A percentile compares a stretch with the other conserved stretches of the same genome.
Evolutionary conservation across 2,329 filamentous ascomycete genomes (phyloP).

Genomic region (Fusarium sp.): DNA sequence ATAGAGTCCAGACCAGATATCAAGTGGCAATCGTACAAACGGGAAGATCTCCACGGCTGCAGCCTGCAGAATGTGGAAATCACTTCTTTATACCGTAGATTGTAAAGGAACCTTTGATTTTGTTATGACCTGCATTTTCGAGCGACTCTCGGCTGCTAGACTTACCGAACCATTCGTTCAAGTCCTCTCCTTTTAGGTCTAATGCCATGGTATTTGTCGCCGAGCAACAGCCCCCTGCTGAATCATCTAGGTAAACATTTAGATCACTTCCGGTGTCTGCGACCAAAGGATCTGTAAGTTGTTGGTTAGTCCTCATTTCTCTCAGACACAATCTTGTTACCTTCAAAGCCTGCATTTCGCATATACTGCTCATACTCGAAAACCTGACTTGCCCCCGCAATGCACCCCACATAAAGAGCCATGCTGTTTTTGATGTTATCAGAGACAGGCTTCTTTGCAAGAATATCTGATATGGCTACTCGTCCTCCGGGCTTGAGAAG

Average conservation of each 20-base stretch:
- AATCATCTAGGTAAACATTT: background rate
- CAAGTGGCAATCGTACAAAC: too few relatives aligned
- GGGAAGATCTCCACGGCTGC: too few relatives aligned
- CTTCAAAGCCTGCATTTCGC: slow-evolving; percentile 62
- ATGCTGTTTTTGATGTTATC: slow-evolving; percentile 62
- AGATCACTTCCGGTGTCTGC: background rate
- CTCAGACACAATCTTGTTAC: slow-evolving; percentile 45
- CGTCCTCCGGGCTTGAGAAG: slow-evolving; percentile 69
- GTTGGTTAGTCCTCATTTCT: accelerated
- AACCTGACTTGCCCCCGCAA: slow-evolving; percentile 68
- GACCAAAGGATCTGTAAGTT: background rate
- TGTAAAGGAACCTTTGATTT: background rate
- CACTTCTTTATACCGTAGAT: background rate
- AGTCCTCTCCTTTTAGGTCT: slow-evolving; percentile 1
- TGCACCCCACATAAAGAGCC: slow-evolving; percentile 70
- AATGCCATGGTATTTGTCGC: background rate
- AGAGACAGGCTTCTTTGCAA: slow-evolving; percentile 62
- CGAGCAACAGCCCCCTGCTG: background rate
- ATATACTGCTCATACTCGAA: slow-evolving; percentile 67
- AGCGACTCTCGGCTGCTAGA: background rate
- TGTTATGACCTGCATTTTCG: background rate
- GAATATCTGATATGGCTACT: slow-evolving; percentile 71
- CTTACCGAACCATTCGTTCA: slow-evolving; percentile 5
- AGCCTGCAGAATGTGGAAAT: too few relatives aligned
- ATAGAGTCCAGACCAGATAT: too few relatives aligned